Evolutionary conservation across 2,329 filamentous ascomycete genomes (phyloP), one percentile per base, ranked within the genome.

Genomic region (Ceratocystis diversiconidia): DNA sequence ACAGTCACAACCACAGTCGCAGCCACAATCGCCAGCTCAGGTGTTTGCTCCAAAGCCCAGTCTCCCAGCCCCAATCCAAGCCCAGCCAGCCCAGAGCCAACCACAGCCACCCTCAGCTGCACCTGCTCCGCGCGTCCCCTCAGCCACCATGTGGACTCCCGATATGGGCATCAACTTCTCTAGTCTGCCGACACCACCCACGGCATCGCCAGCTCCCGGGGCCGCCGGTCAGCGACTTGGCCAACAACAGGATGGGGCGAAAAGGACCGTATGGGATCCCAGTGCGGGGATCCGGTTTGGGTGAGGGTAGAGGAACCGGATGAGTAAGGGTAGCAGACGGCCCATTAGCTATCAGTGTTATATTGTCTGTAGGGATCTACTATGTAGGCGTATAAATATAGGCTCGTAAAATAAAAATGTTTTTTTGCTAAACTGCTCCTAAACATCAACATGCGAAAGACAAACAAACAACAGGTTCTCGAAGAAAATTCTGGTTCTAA

Each of bases 91-190:
- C 32, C 32, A 12, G 3, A 12, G 3, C 32, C 32, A 36, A 12
- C 28, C 25, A 57, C 32, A 12, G 30, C 55, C 1, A 50, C 74
- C 62, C 73, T 71, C 59, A 10, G 73, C 76, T 74, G 32, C 32
- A 8, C 22, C 48, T 25, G 48, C 15, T 10, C 48, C 48, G 8
- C 55, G 55, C 55, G 12, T 59, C 2, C 55, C 55, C 43, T 59
- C 67, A 19, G 60, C 41, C 74, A 64, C 61, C 1, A 43, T 89
- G 73, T 96, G 91, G 91, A 86, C 84, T 65, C 89, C 90, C 0
- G 85, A 87, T 1, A 86, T 89, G 79, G 88, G 87, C 0, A 94
- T 95, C 71, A 86, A 85, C 66, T 95, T 96, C 74, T 83, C 83
- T 0, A 80, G 43, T 36, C 46, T 67, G 28, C 66, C 76, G 2